phyloP scores from a whole-genome alignment of 768 basidiomycete genomes.

The Psilocybe cyanescens region DNA sequence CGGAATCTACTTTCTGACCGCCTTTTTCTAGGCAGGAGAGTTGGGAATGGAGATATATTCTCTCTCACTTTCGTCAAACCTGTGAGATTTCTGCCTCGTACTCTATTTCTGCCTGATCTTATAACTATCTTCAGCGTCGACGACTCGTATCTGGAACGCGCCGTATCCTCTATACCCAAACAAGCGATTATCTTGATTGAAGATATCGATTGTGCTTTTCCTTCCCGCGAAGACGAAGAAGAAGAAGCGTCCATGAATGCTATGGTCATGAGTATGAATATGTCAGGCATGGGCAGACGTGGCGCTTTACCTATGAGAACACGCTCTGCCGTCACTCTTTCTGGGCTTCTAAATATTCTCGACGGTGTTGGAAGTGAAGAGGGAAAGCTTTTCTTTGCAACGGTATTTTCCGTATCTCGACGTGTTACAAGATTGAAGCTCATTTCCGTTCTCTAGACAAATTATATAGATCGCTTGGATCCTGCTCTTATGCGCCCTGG shows the following conservation, averaged over 20 bases:
- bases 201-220: slow-evolving; percentile 66
- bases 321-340: slow-evolving; percentile 48
- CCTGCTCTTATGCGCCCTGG: slow-evolving; percentile 63
- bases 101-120: slow-evolving; percentile 6
- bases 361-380: slow-evolving; percentile 67
- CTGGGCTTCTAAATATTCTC: slow-evolving; percentile 59
- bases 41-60: slow-evolving; percentile 85
- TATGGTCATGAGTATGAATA: neutral
- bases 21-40: slow-evolving; percentile 44
- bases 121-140: slow-evolving; percentile 40
- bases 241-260: neutral
- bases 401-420: slow-evolving; percentile 34
- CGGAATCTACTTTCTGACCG: neutral
- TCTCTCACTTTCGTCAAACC: slow-evolving; percentile 50
- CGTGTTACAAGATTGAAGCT: neutral
- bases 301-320: neutral
- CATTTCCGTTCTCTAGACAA: slow-evolving; percentile 39
- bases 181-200: slow-evolving; percentile 61
- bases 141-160: slow-evolving; percentile 50
- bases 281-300: slow-evolving; percentile 10
- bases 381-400: slow-evolving; percentile 64
- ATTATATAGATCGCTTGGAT: slow-evolving; percentile 58
- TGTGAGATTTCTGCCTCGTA: slow-evolving; percentile 33
- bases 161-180: slow-evolving; percentile 51
- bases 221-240: slow-evolving; percentile 43